Base-by-base conservation (phyloP, 768 basidiomycete species). In the Tulasnella sp. region DNA sequence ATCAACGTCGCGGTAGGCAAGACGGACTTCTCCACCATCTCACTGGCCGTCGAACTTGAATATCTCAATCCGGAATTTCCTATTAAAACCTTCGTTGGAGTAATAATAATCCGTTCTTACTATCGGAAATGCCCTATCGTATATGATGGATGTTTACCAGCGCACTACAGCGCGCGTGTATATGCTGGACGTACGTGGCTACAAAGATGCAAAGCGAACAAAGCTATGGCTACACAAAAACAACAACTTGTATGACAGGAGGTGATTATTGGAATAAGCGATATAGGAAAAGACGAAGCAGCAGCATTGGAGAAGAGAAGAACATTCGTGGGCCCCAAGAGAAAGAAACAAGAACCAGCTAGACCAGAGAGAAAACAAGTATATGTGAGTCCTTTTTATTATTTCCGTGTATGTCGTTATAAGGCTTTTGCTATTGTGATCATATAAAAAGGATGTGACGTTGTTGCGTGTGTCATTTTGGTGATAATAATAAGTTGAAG, bases 1-100 rank as follows among this genome's bases (percentile, higher is more conserved):
- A 83, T 56, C 78, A 81, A 61, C 75, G 84, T 7, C 64, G 65
- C 17, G 78, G 75, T 8, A 36, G 51, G 12, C 37, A 41, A 41
- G 51, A n/a, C n/a, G n/a, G n/a, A n/a, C n/a, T n/a, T n/a, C n/a
- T n/a, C n/a, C n/a, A n/a, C n/a, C n/a, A n/a, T n/a, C n/a, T n/a
- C n/a, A n/a, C n/a, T n/a, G n/a, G n/a, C n/a, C n/a, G n/a, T n/a
- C n/a, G n/a, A n/a, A n/a, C n/a, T n/a, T n/a, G n/a, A n/a, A n/a
- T n/a, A n/a, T n/a, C n/a, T n/a, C n/a, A n/a, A n/a, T n/a, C n/a
- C n/a, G n/a, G n/a, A n/a, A n/a, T n/a, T n/a, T n/a, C n/a, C n/a
- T n/a, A n/a, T n/a, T n/a, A n/a, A n/a, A n/a, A n/a, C n/a, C n/a
- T n/a, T n/a, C n/a, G n/a, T n/a, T n/a, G n/a, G n/a, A n/a, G n/a